Base-by-base conservation (phyloP, 768 basidiomycete species). In the Boletus rex-veris region DNA sequence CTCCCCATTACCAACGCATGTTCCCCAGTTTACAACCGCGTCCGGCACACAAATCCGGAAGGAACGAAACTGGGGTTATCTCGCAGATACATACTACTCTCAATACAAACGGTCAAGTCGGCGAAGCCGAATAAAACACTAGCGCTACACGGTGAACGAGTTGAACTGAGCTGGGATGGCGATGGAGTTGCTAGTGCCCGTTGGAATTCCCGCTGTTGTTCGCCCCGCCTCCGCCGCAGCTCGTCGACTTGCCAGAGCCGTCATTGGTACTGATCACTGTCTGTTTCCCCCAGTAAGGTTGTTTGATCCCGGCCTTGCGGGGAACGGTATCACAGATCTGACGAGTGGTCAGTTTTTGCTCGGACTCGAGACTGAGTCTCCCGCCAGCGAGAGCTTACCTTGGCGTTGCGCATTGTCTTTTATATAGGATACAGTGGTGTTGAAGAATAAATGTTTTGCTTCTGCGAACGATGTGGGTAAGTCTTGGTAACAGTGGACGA, bases 91-190 rank as follows among this genome's bases (percentile, higher is more conserved):
- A 19, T 28, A 28, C 33, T 28, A 28, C 28, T 28, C 28, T 28
- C n/a, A 39, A 54, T 30, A 64, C 16, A 55, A 14, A 45, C 8
- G 16, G 16, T 28, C 21, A 9, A 4, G 24, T 24, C 24, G 5
- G n/a, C n/a, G n/a, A 19, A 12, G 33, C 18, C 36, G 3, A 12
- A 47, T 41, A 35, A 35, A 14, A 14, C 14, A 35, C 35, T 44
- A 55, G 28, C 11, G 41, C 16, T 65, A 63, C 63, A 53, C 16
- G 43, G 26, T 36, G n/a, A 33, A 54, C 19, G 45, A 46, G 10
- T 19, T 11, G 35, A 44, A 31, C 11, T 5, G 15, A 45, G n/a
- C 12, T 10, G n/a, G n/a, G 14, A 33, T 14, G 11, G 11, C 2
- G 33, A 33, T 33, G 3, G 12, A 35, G 33, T 12, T 14, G 0